Evolutionary conservation across 2,329 filamentous ascomycete species (phyloP), one percentile per base, ranked within the genome.

Genomic region (Arthrinium phaeospermum): DNA sequence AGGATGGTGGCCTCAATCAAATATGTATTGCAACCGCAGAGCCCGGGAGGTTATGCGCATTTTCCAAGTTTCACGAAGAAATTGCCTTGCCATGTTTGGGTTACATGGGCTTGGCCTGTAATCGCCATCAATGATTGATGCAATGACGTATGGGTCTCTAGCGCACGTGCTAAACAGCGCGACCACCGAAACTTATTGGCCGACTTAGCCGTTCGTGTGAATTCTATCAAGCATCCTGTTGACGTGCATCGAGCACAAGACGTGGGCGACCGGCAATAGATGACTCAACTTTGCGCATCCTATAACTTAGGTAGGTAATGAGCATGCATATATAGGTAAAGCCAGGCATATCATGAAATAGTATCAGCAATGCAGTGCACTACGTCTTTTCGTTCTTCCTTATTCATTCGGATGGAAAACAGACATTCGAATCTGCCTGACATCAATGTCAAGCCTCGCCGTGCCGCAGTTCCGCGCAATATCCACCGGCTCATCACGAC

Each of bases 21-120:
- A 30, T 64, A 64, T 41, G 19, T 41, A 64, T 27, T 57, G 27
- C 53, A 57, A 30, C 13, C 27, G 57, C 57, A 27, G 10, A 41
- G 6, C 41, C 30, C 19, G 34, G 10, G n/a, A 64, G 34, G 13
- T 41, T 64, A 64, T 64, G 57, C 34, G 57, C 57, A 64, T 51
- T n/a, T 64, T 64, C 34, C 34, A 37, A 64, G 57, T 41, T 64
- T 64, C 57, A 41, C 30, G 57, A 64, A 34, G 10, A 64, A 41
- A 37, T 37, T 61, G 53, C 53, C 57, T 22, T n/a, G 57, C 57
- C 57, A 41, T 64, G 57, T 6, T 64, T 64, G 37, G 30, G 30
- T 64, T 64, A 22, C 57, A 41, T 41, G 57, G 34, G 19, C 53
- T 61, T 37, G 53, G 53, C 53, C 12, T n/a, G 49, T 10, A 41